phyloP scores from a whole-genome alignment of 371 early-diverging fungal species.

The Syncephalastrum sp. region DNA sequence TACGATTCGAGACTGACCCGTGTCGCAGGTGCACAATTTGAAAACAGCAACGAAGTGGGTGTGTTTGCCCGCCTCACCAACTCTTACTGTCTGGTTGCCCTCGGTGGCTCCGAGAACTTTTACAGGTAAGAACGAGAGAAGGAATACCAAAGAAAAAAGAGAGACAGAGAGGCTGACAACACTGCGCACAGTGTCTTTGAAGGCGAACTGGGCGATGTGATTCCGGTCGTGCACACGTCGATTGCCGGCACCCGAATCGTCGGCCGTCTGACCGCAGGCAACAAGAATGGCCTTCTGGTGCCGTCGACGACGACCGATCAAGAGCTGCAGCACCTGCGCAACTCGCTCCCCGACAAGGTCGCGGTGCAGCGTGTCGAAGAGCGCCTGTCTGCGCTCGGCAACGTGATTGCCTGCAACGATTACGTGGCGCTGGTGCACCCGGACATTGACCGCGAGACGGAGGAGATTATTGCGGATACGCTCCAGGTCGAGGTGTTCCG shows the following conservation, averaged over 20 bases:
- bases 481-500: slow-evolving; percentile 98
- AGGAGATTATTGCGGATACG: slow-evolving; percentile 98
- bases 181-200: slow-evolving; percentile 79
- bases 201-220: slow-evolving; percentile 91
- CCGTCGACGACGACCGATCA: slow-evolving; percentile 99
- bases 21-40: slow-evolving; percentile 90
- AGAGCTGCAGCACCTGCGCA: slow-evolving; percentile 98
- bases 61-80: slow-evolving; percentile 99
- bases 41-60: slow-evolving; percentile 99
- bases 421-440: slow-evolving; percentile 99
- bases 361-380: slow-evolving; percentile 98
- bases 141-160: neutral
- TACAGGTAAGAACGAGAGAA: slow-evolving; percentile 68
- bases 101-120: slow-evolving; percentile 98
- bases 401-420: slow-evolving; percentile 99
- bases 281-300: slow-evolving; percentile 96
- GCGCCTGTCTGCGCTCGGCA: slow-evolving; percentile 98
- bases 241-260: slow-evolving; percentile 98
- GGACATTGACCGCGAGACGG: slow-evolving; percentile 98
- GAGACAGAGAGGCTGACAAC: too few relatives aligned
- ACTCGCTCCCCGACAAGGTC: slow-evolving; percentile 96
- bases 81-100: slow-evolving; percentile 98
- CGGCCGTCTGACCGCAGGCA: slow-evolving; percentile 94
- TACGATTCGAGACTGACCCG: neutral
- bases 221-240: slow-evolving; percentile 99